Conservation (phyloP, 1,139 yeast genomes). For the Blastobotrys niveus region DNA sequence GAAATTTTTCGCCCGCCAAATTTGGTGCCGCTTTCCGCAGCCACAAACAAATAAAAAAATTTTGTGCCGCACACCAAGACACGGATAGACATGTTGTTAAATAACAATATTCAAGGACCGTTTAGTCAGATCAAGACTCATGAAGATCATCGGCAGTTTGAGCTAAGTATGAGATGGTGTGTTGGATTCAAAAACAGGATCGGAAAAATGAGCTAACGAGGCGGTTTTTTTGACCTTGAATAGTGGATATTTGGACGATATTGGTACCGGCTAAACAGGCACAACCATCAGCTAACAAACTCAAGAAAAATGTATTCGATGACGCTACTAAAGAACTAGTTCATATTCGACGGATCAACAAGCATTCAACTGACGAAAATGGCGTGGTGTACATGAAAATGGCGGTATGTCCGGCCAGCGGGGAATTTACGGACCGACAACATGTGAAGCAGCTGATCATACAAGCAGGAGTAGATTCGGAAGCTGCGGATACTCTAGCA, state of each 20-base stretch:
- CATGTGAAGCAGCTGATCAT: constrained; percentile 16
- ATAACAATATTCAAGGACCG: constrained; percentile 23
- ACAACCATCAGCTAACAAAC: constrained; percentile 30
- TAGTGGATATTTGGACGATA: constrained; percentile 51
- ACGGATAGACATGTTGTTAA: too few relatives aligned
- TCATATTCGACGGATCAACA: constrained; percentile 36
- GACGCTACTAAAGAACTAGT: constrained; percentile 30
- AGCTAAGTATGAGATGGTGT: constrained; percentile 34
- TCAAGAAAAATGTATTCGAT: constrained; percentile 28
- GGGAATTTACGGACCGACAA: constrained; percentile 20
- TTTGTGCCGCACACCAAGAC: too few relatives aligned
- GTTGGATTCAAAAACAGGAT: constrained; percentile 33
- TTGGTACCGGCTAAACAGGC: constrained; percentile 44
- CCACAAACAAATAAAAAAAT: too few relatives aligned
- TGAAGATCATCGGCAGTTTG: constrained; percentile 33
- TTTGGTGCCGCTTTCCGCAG: too few relatives aligned
- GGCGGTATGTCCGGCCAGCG: constrained; percentile 31
- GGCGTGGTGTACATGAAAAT: constrained; percentile 29
- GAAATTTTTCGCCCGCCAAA: too few relatives aligned
- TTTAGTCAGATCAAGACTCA: constrained; percentile 26
- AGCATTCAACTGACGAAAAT: constrained; percentile 23
- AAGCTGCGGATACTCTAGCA: constrained; percentile 23
- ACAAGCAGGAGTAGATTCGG: constrained; percentile 20
- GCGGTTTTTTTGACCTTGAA: background rate
- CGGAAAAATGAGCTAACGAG: background rate